phyloP scores from a whole-genome alignment of 139 green algal species.

The Chlorella ohadii region DNA sequence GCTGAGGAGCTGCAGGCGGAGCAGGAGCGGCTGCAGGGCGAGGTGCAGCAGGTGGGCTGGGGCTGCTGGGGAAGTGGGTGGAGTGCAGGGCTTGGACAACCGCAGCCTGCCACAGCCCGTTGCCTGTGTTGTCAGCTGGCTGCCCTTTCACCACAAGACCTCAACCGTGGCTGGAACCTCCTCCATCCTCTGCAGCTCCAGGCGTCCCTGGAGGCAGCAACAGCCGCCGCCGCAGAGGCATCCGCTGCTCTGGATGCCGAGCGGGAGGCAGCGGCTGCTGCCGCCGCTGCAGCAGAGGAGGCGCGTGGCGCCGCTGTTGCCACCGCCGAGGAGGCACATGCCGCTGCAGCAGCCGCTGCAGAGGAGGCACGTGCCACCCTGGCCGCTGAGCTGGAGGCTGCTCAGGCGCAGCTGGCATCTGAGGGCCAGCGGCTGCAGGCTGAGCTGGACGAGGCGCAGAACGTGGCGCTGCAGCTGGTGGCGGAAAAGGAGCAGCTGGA shows the following conservation, averaged over 20 bases:
- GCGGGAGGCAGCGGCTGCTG: background rate
- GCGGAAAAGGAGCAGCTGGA: constrained; percentile 30
- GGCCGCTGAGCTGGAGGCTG: constrained; percentile 11
- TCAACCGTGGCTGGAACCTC: no score
- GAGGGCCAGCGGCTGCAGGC: background rate
- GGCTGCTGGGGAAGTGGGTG: background rate
- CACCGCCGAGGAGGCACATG: background rate
- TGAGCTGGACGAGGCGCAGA: constrained; percentile 1
- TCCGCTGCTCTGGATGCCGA: background rate
- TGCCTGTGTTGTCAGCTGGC: no score
- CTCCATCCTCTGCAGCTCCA: constrained; percentile 26
- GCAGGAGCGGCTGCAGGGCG: constrained; percentile 23
- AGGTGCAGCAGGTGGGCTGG: background rate
- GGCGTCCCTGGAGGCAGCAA: background rate
- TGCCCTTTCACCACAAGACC: no score
- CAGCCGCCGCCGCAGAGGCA: background rate
- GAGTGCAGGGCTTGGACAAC: background rate
- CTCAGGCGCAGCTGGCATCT: background rate
- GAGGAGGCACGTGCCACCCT: background rate
- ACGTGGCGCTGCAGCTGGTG: constrained; percentile 7
- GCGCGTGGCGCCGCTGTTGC: background rate
- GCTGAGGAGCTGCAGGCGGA: constrained; percentile 20
- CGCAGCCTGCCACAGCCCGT: no score
- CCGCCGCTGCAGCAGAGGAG: constrained; percentile 5
- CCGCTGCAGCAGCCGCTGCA: background rate